Evolutionary conservation across 495 filamentous ascomycete species (phyloP).

Genomic region (Hypoxylon crocopeplum): DNA sequence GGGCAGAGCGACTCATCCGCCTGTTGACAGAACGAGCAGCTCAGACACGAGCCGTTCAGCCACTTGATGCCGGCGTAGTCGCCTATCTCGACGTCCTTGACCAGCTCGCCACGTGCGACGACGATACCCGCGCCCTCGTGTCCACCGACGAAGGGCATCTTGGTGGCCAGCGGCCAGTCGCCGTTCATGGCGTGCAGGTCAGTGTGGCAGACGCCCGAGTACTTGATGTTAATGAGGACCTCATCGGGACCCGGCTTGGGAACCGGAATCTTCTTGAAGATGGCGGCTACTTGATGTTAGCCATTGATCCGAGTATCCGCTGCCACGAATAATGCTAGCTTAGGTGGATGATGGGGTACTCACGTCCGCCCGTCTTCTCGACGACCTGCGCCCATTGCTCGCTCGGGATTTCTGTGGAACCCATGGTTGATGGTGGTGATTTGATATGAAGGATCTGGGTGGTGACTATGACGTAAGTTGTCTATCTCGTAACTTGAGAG

Average conservation of each 20-base stretch:
- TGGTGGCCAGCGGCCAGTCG: slow-evolving; percentile 83
- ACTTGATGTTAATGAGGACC: slow-evolving; percentile 90
- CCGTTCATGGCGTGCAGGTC: slow-evolving; percentile 85
- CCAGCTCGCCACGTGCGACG: slow-evolving; percentile 77
- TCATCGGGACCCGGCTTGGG: slow-evolving; percentile 82
- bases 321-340: background rate
- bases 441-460: background rate
- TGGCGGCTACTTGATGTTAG: slow-evolving; percentile 53
- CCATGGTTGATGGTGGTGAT: slow-evolving; percentile 36
- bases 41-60: slow-evolving; percentile 83
- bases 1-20: slow-evolving; percentile 74
- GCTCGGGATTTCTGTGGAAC: slow-evolving; percentile 61
- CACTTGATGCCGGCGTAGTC: slow-evolving; percentile 89
- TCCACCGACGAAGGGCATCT: slow-evolving; percentile 88
- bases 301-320: background rate
- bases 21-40: slow-evolving; percentile 76
- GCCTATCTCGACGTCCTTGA: slow-evolving; percentile 75
- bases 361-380: slow-evolving; percentile 75
- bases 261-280: slow-evolving; percentile 85
- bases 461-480: background rate
- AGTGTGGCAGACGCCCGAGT: slow-evolving; percentile 92
- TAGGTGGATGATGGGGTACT: slow-evolving; percentile 24
- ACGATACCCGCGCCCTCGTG: slow-evolving; percentile 91
- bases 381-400: slow-evolving; percentile 89
- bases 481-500: slow-evolving; percentile 1